A percentile compares a stretch with the other conserved stretches of the same genome.
Evolutionary conservation across 208 protist species (phyloP).

Genomic region (Perkinsela sp.): DNA sequence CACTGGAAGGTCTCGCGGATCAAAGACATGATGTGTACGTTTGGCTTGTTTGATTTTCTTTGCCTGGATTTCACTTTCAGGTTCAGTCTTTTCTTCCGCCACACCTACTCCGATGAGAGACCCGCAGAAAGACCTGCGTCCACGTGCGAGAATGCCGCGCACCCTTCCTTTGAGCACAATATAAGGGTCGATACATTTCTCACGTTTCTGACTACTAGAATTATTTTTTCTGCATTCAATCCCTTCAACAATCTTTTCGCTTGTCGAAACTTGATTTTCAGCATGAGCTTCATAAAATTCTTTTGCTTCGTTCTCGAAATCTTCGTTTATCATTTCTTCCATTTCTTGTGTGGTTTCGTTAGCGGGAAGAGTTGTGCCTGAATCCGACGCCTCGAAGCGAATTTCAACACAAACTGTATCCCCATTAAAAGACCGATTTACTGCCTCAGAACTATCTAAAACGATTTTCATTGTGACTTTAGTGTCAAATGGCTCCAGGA

Average conservation of each 20-base stretch:
- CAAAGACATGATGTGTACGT: too few relatives aligned
- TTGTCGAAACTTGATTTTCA: background rate
- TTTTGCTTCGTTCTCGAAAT: background rate
- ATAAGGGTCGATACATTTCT: background rate
- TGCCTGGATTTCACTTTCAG: background rate
- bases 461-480: background rate
- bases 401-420: conserved; percentile 1
- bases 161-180: background rate
- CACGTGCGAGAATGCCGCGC: background rate
- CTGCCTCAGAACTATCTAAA: background rate
- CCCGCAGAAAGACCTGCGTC: background rate
- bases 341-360: background rate
- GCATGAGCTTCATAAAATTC: background rate
- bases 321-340: background rate
- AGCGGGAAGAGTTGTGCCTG: background rate
- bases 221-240: background rate
- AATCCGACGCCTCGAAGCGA: background rate
- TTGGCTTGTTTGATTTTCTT: background rate
- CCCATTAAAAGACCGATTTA: background rate
- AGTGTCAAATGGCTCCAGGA: background rate
- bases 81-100: background rate
- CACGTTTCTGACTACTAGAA: background rate
- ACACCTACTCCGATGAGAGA: background rate
- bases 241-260: background rate
- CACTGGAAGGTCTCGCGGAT: background rate